Base-by-base conservation (phyloP, 1,284 basidiomycete genomes). In the Melampsora larici-populina region DNA sequence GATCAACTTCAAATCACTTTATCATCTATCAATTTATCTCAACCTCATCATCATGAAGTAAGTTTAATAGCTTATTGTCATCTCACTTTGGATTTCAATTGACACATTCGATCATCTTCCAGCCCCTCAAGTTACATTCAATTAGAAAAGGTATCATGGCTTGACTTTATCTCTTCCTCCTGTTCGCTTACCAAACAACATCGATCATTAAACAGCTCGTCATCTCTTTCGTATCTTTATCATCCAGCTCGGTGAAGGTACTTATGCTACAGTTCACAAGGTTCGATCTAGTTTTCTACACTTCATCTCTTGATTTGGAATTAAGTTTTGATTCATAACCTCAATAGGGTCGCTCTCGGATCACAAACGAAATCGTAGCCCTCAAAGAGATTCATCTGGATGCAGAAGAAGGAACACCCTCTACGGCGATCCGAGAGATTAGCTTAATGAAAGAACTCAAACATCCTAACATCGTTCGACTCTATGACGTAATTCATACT, bases 391-490 rank as follows among this genome's bases (percentile, higher is more conserved):
- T 96, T 80, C 93, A 96, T 82, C 90, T 97, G 79, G 93, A 97
- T 86, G 92, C 94, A 8, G 93, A 97, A 84, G 93, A 97, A 85
- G 93, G 93, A 63, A 97, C 93, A 0, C 94, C 93, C 49, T 94
- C 92, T 13, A 97, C 93, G 31, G 93, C 93, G 70, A 97, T 97
- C 83, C 91, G 93, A 69, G 93, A 97, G 86, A 96, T 97, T 81
- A 94, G 92, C 55, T 89, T 97, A 81, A 95, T 97, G 93, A 97
- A 97, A 85, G 93, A 97, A 84, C 89, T 97, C 82, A 93, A 94
- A 84, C 94, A 97, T 82, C 89, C 91, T 86, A 96, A 97, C 85
- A 94, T 95, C 81, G 92, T 94, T 82, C 93, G 96, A 81, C 89
- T 99, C 21, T 90, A 98, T 87, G 97, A 99, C 84, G 97, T 99